These are phyloP conservation scores for Schwanniomyces pseudopolymorphus DNA, from an alignment of 805 yeast species.

Conservation along the genomic window DNA sequence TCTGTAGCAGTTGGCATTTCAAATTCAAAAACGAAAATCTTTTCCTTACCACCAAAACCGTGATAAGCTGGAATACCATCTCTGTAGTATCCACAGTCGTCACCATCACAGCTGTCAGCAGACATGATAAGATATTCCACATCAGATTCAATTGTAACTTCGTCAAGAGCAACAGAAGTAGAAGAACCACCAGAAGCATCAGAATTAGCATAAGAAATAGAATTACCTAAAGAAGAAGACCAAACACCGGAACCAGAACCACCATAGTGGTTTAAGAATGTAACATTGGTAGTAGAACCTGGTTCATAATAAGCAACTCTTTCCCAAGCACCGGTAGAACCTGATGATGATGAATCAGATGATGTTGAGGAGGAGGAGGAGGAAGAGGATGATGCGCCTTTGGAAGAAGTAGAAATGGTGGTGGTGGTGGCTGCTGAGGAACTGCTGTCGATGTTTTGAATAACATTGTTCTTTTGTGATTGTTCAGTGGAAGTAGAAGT, in stretches of 20 bases:
- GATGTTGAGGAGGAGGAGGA: conserved; percentile 16
- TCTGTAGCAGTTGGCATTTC: conserved; percentile 78
- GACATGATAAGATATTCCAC: conserved; percentile 83
- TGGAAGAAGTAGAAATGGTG: conserved; percentile 7
- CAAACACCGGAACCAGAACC: conserved; percentile 89
- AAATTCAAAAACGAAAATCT: conserved; percentile 92
- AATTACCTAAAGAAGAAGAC: conserved; percentile 86
- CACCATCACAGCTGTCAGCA: conserved; percentile 54
- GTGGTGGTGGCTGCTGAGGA: conserved; percentile 17
- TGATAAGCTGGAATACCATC: conserved; percentile 87
- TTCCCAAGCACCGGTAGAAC: conserved; percentile 60
- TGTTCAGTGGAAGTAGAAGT: conserved; percentile 21
- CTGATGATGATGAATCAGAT: conserved; percentile 25
- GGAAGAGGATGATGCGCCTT: conserved; percentile 23
- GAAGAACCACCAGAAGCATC: conserved; percentile 77
- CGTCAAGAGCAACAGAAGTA: conserved; percentile 64
- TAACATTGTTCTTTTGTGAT: conserved; percentile 8
- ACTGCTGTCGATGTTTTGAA: conserved; percentile 7
- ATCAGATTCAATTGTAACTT: conserved; percentile 69
- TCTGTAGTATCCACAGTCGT: conserved; percentile 85
- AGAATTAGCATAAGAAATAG: conserved; percentile 77
- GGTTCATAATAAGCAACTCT: conserved; percentile 76
- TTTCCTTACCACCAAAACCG: conserved; percentile 82
- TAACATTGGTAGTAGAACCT: conserved; percentile 68
- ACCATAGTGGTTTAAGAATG: conserved; percentile 86